Conservation (phyloP, 495 filamentous ascomycete species). For the Lineolata rhizophorae region DNA sequence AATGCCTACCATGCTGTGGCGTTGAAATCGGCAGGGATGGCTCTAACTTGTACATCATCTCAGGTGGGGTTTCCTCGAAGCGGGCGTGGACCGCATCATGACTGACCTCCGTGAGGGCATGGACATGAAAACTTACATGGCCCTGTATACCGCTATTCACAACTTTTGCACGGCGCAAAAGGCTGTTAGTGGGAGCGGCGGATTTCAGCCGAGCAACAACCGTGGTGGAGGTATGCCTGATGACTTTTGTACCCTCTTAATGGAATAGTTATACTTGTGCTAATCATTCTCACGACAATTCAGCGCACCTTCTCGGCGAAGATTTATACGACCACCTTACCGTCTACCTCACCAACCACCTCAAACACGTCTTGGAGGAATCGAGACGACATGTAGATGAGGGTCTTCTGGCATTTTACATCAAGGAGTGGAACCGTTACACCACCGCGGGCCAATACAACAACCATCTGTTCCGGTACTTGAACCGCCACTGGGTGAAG, state of each 20-base stretch:
- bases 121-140: conserved; percentile 91
- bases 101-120: conserved; percentile 70
- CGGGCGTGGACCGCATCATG: conserved; percentile 83
- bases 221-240: conserved; percentile 44
- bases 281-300: conserved; percentile 7
- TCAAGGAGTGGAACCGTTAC: conserved; percentile 87
- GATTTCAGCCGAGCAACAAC: conserved; percentile 23
- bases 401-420: conserved; percentile 84
- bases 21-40: neutral
- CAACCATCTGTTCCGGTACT: conserved; percentile 90
- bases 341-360: conserved; percentile 57
- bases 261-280: conserved; percentile 2
- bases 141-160: conserved; percentile 91
- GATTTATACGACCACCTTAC: conserved; percentile 87
- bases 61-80: conserved; percentile 78
- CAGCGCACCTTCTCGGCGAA: conserved; percentile 85
- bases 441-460: conserved; percentile 90
- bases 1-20: neutral
- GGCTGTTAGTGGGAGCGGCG: conserved; percentile 29
- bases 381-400: conserved; percentile 70
- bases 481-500: conserved; percentile 98
- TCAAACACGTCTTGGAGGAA: conserved; percentile 37
- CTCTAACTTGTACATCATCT: neutral
- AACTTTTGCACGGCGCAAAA: conserved; percentile 99
- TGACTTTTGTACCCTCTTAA: conserved; percentile 9